Base-by-base conservation (phyloP, 768 basidiomycete genomes). In the Mrakia hoshinonis region DNA sequence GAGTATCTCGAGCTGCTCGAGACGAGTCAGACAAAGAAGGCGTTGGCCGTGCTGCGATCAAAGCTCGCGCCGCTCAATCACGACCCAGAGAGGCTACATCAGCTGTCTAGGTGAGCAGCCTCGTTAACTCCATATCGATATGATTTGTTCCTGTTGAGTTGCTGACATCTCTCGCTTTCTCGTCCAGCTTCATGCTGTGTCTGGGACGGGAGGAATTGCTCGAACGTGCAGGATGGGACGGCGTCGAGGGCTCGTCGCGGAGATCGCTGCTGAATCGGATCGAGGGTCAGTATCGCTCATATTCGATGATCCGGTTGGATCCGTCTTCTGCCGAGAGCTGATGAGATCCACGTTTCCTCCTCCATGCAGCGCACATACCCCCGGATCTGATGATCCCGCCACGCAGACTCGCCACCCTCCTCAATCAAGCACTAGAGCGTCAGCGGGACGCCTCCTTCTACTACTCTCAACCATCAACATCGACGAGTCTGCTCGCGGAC, bases 1-100 rank as follows among this genome's bases (percentile, higher is more conserved):
- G 94, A 96, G 81, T 99, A 96, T 80, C 83, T 98, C 51, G 96
- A 99, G 78, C 83, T 91, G 24, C 83, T 99, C 63, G 95, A 97
- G 77, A 84, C 85, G 4, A 85, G 85, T 76, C 87, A 87, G 81
- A 89, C 87, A 2, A 89, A 89, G 55, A 83, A 85, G 73, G 96
- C 96, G 18, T 81, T 99, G 49, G 85, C 88, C 68, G 89, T 95
- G 10, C 82, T 99, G 62, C 86, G 96, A 60, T 87, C 88, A 73
- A 93, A 96, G 77, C 82, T 99, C 48, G 91, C 94, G 11, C 89
- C 92, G 55, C 78, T 92, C 66, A 86, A 88, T 73, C 84, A 85
- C 49, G 88, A 92, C 77, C 81, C 89, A 22, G 91, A 93, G 69
- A 85, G 89, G 74, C 80, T 98, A 64, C 92, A 95, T 79, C 83